Evolutionary conservation across 371 early-diverging fungal genomes (phyloP), one percentile per base, ranked within the genome.

Genomic region (Umbelopsis sp.): DNA sequence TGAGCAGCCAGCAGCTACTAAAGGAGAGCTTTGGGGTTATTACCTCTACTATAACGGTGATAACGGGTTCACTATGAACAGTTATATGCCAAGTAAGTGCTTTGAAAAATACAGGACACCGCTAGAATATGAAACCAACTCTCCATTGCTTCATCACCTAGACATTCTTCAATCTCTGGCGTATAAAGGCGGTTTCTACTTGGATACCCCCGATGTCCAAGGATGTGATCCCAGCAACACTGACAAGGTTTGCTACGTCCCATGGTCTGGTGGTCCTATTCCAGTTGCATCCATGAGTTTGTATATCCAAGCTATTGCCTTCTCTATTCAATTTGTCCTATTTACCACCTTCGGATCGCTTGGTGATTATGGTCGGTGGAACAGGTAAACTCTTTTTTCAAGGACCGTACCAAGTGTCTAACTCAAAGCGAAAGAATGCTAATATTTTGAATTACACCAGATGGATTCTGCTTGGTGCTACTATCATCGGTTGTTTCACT

Each of bases 11-110:
- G 70, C 79, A 12, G 75, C 81, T 4, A 78, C 81, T 6, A 70
- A 71, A 63, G 73, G 72, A 69, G 84, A 84, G 32, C 68, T 84
- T 8, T 78, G 80, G 81, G 76, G 79, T 22, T 84, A 84, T 52
- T 84, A 84, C 67, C 74, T 84, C 11, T 84, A 84, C 41, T 84
- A 84, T 65, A 84, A 84, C 69, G 84, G 81, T 16, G 83, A 83
- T 65, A 83, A 83, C 69, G 84, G 84, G 25, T 83, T 72, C 69
- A 81, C 84, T 0, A 77, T 83, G 25, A 71, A 67, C 35, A 74
- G 76, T 65, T 83, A 80, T 57, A 76, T 84, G 78, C 74, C 77
- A n/a, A 84, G 57, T 57, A 35, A 57, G 57, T 35, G 1, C 12
- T 12, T 18, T 14, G 5, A 4, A n/a, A 48, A 10, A 48, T 7